These are phyloP conservation scores for Dioszegia aurantiaca DNA, from an alignment of 768 basidiomycete genomes.

Conservation along the genomic window DNA sequence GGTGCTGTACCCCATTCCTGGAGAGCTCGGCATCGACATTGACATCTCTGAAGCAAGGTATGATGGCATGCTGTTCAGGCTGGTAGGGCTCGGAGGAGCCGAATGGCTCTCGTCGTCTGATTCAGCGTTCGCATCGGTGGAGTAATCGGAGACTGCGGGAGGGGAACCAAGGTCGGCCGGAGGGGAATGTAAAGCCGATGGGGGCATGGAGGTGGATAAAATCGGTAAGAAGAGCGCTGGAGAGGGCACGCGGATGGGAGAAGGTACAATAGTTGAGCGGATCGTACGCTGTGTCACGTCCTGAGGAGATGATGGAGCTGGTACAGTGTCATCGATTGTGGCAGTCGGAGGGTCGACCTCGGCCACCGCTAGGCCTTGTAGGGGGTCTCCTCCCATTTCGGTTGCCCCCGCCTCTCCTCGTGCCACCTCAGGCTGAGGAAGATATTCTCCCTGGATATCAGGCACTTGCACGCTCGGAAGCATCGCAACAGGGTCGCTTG, in stretches of 20 bases:
- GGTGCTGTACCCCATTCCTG: constrained; percentile 7
- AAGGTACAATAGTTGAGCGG: not conserved
- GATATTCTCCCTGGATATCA: not conserved
- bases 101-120: not conserved
- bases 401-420: too few relatives aligned
- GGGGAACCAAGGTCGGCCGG: constrained; percentile 5
- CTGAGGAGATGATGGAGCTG: not conserved
- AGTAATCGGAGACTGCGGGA: constrained; percentile 3
- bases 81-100: constrained; percentile 23
- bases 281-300: not conserved
- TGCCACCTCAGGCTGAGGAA: not conserved
- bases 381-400: too few relatives aligned
- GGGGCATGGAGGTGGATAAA: not conserved
- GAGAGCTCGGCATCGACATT: constrained; percentile 26
- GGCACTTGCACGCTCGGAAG: not conserved
- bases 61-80: constrained; percentile 27
- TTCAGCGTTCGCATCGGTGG: not conserved
- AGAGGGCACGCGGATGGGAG: not conserved
- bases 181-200: not conserved
- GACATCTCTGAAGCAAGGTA: constrained; percentile 30
- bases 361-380: too few relatives aligned
- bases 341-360: too few relatives aligned
- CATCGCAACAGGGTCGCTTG: not conserved
- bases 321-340: too few relatives aligned
- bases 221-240: constrained; percentile 4